A percentile compares a stretch with the other conserved stretches of the same genome.
Conservation (phyloP, 2,329 filamentous ascomycete genomes). For the Colletotrichum liriopes region DNA sequence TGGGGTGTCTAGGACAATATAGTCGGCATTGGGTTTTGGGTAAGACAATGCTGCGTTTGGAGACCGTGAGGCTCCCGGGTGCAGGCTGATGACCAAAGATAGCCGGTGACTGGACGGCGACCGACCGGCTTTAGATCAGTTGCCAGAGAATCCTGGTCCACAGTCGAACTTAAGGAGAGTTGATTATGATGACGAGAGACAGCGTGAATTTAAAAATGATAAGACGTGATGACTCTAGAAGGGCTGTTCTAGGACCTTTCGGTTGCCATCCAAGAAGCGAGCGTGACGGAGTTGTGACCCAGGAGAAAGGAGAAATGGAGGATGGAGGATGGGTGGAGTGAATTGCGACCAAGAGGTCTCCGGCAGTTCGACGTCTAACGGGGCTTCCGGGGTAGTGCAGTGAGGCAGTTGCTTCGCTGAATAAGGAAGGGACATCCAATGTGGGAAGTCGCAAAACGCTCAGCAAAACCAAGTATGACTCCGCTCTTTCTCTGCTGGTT, state of each 20-base stretch:
- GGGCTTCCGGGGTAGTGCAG: neutral
- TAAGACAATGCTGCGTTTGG: neutral
- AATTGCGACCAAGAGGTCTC: neutral
- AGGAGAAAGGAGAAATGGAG: neutral
- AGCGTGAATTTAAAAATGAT: neutral
- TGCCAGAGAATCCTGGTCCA: neutral
- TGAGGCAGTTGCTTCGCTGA: neutral
- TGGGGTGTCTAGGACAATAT: neutral
- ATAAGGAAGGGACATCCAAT: neutral
- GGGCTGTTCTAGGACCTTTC: slow-evolving; percentile 8
- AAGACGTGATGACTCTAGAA: neutral
- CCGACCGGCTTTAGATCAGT: neutral
- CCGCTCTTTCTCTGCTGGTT: neutral
- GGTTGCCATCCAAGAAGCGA: slow-evolving; percentile 18
- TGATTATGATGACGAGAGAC: neutral
- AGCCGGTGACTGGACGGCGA: neutral
- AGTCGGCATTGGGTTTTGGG: neutral
- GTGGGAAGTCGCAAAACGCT: neutral
- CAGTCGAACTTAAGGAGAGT: neutral
- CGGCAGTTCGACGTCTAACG: neutral
- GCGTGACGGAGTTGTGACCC: neutral
- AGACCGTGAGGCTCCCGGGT: neutral
- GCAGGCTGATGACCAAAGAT: neutral
- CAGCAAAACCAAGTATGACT: neutral
- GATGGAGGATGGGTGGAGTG: neutral